Evolutionary conservation across 2,329 filamentous ascomycete genomes (phyloP).

Genomic region (Tolypocladium sp.): DNA sequence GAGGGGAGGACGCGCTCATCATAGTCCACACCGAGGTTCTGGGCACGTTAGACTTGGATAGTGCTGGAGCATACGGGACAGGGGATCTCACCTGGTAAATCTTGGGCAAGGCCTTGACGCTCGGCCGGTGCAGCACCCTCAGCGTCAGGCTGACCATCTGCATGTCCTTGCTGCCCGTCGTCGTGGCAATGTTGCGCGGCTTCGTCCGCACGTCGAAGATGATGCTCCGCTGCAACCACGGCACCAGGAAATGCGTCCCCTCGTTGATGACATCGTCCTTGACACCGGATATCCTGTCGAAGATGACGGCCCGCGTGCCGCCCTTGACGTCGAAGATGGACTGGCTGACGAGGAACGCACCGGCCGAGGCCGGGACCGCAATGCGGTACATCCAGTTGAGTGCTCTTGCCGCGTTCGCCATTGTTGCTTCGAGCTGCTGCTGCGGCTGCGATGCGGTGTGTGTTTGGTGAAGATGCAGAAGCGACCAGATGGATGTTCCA

Average conservation of each 20-base stretch:
- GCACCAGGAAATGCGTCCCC: conserved; percentile 92
- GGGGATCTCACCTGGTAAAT: conserved; percentile 77
- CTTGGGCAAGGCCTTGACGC: conserved; percentile 85
- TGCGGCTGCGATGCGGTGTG: not conserved
- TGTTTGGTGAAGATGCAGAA: not conserved
- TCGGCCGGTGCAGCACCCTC: conserved; percentile 87
- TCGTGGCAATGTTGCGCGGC: conserved; percentile 94
- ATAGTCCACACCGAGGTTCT: conserved; percentile 97
- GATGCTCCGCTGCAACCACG: conserved; percentile 92
- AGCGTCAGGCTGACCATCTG: conserved; percentile 99
- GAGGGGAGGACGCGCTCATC: conserved; percentile 97
- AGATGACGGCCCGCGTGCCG: conserved; percentile 92
- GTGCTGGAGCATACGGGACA: not conserved
- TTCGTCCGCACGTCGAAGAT: conserved; percentile 96
- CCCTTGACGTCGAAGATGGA: conserved; percentile 97
- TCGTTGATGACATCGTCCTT: conserved; percentile 90
- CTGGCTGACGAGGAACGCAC: conserved; percentile 58
- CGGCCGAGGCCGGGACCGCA: conserved; percentile 66
- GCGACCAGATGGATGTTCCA: not conserved
- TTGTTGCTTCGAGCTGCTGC: conserved; percentile 4
- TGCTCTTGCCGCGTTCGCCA: conserved; percentile 47
- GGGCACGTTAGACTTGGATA: not conserved
- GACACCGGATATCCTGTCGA: conserved; percentile 86
- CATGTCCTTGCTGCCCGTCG: conserved; percentile 95
- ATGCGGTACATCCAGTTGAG: conserved; percentile 56